phyloP scores from a whole-genome alignment of 1,284 basidiomycete species.

The Coniferiporia sulphurascens region DNA sequence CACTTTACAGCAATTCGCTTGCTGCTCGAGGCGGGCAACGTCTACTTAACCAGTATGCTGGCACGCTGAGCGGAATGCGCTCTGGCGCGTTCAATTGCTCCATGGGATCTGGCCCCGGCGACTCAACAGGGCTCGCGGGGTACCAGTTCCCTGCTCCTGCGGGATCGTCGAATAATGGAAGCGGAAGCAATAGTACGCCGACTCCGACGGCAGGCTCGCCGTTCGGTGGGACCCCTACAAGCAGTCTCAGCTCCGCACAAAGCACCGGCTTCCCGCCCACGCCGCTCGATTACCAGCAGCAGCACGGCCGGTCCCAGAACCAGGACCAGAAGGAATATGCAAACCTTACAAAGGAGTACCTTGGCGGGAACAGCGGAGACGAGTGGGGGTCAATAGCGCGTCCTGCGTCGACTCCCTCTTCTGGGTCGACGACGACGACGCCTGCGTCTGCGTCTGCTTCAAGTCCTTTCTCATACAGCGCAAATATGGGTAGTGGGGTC shows the following conservation, averaged over 20 bases:
- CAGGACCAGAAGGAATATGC: conserved; percentile 1
- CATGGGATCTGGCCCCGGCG: background rate
- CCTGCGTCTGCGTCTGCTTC: conserved; percentile 40
- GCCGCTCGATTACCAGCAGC: conserved; percentile 9
- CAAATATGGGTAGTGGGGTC: conserved; percentile 45
- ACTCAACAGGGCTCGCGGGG: conserved; percentile 4
- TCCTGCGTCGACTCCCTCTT: background rate
- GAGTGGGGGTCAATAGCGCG: conserved; percentile 2
- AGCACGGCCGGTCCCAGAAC: conserved; percentile 4
- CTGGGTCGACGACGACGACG: conserved; percentile 33
- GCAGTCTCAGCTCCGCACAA: background rate
- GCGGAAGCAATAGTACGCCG: conserved; percentile 3
- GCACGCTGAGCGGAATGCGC: too few relatives aligned
- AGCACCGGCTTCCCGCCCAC: conserved; percentile 14
- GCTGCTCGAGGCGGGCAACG: conserved; percentile 24
- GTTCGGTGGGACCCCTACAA: background rate
- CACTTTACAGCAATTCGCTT: conserved; percentile 46
- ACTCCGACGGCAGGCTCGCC: background rate
- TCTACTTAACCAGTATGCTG: too few relatives aligned
- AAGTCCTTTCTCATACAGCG: background rate
- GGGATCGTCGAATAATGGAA: background rate
- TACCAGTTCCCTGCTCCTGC: conserved; percentile 15
- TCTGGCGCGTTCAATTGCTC: too few relatives aligned
- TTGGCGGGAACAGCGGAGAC: background rate
- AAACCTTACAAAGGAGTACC: background rate